phyloP scores from a whole-genome alignment of 495 filamentous ascomycete species.

The Penicillium coffeae region DNA sequence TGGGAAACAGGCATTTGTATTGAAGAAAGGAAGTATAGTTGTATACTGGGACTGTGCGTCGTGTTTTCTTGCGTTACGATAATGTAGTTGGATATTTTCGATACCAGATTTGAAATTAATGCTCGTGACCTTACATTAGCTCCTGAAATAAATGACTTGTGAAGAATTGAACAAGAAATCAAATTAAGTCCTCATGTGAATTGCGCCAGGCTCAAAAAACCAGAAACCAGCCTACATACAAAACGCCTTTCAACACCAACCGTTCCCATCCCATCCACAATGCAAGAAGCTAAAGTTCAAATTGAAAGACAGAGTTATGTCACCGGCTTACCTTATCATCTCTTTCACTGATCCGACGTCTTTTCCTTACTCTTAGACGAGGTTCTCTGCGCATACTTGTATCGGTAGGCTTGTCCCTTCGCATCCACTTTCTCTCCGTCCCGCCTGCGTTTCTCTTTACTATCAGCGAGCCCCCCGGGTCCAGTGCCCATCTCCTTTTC shows the following conservation, averaged over 20 bases:
- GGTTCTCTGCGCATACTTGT: constrained; percentile 35
- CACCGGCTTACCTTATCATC: background rate
- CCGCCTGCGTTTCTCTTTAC: constrained; percentile 23
- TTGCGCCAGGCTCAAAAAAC: background rate
- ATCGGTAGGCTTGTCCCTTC: constrained; percentile 42
- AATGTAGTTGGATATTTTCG: background rate
- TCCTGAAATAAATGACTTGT: background rate
- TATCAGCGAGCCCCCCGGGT: constrained; percentile 12
- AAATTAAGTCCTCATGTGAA: background rate
- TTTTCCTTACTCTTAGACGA: constrained; percentile 18
- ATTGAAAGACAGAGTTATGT: background rate
- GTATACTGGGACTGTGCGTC: constrained; percentile 1
- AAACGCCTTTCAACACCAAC: background rate
- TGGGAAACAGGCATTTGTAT: background rate
- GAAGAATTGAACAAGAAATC: background rate
- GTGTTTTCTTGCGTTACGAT: background rate
- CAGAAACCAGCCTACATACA: background rate
- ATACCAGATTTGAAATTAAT: constrained; percentile 6
- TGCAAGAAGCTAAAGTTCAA: constrained; percentile 1
- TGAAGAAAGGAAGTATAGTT: background rate
- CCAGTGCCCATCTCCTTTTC: constrained; percentile 43
- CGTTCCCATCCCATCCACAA: background rate
- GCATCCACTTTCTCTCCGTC: constrained; percentile 20
- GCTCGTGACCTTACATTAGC: background rate
- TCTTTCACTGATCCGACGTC: background rate